phyloP scores from a whole-genome alignment of 345 rosid genomes.

The Camelina laxa region DNA sequence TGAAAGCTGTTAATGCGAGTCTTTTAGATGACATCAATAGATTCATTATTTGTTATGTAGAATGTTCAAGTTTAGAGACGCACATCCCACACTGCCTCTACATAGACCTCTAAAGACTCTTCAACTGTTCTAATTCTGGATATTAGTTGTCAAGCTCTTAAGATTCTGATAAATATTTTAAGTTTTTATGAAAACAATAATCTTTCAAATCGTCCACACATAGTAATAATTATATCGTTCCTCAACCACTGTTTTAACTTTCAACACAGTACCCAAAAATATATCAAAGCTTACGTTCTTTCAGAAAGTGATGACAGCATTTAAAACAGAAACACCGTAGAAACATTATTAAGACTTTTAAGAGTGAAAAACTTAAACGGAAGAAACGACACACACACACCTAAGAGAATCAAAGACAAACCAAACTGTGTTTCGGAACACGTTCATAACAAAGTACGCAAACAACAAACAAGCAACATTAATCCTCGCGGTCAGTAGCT shows the following conservation, averaged over 20 bases:
- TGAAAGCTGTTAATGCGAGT: slow-evolving; percentile 7
- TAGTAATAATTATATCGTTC: not conserved
- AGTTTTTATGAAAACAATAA: no score
- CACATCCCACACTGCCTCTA: slow-evolving; percentile 27
- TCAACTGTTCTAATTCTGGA: slow-evolving; percentile 33
- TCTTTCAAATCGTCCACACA: not conserved
- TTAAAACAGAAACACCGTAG: slow-evolving; percentile 21
- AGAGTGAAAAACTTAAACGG: not conserved
- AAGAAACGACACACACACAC: slow-evolving; percentile 6
- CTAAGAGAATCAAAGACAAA: slow-evolving; percentile 1
- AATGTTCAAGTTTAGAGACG: slow-evolving; percentile 25
- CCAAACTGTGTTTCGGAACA: slow-evolving; percentile 4
- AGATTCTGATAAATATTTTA: no score
- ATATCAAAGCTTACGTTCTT: not conserved
- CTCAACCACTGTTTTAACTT: not conserved
- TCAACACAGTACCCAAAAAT: not conserved
- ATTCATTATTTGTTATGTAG: slow-evolving; percentile 13
- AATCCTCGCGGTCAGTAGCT: slow-evolving; percentile 46
- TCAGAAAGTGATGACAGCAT: not conserved
- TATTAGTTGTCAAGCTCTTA: slow-evolving; percentile 8
- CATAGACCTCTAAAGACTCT: slow-evolving; percentile 32
- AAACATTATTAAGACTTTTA: slow-evolving; percentile 25
- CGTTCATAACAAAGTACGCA: slow-evolving; percentile 30
- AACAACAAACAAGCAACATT: slow-evolving; percentile 19
- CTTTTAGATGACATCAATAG: slow-evolving; percentile 20